phyloP scores from a whole-genome alignment of 192 early-diverging fungal genomes.

The Umbelopsis sp. region DNA sequence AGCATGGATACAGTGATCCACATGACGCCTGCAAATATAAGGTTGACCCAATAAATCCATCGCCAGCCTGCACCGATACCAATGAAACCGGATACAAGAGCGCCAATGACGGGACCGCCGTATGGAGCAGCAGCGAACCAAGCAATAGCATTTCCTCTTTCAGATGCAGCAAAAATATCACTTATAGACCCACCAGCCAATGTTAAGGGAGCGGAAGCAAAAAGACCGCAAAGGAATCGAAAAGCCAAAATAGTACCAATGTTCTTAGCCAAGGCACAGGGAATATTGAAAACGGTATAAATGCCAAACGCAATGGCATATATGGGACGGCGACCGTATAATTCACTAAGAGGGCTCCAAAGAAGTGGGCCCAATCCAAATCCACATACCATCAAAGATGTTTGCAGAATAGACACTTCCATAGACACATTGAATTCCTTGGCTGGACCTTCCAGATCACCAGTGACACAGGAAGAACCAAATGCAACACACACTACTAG shows the following conservation, averaged over 20 bases:
- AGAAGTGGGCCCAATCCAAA: slow-evolving; percentile 33
- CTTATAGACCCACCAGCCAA: slow-evolving; percentile 31
- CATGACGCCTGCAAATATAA: slow-evolving; percentile 31
- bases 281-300: slow-evolving; percentile 35
- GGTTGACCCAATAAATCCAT: slow-evolving; percentile 40
- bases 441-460: slow-evolving; percentile 18
- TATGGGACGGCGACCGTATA: slow-evolving; percentile 33
- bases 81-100: slow-evolving; percentile 37
- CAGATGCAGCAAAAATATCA: slow-evolving; percentile 26
- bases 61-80: slow-evolving; percentile 33
- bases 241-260: slow-evolving; percentile 31
- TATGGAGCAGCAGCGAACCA: slow-evolving; percentile 37
- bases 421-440: slow-evolving; percentile 22
- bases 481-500: slow-evolving; percentile 35
- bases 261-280: slow-evolving; percentile 35
- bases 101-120: slow-evolving; percentile 31
- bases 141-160: slow-evolving; percentile 33
- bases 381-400: slow-evolving; percentile 35
- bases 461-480: slow-evolving; percentile 31
- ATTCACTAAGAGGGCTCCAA: slow-evolving; percentile 35
- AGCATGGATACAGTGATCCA: slow-evolving; percentile 28
- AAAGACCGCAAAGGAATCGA: slow-evolving; percentile 33
- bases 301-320: slow-evolving; percentile 29
- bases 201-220: slow-evolving; percentile 29
- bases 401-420: slow-evolving; percentile 33